Evolutionary conservation across 1,284 basidiomycete genomes (phyloP).

Genomic region (Agroathelia rolfsii): DNA sequence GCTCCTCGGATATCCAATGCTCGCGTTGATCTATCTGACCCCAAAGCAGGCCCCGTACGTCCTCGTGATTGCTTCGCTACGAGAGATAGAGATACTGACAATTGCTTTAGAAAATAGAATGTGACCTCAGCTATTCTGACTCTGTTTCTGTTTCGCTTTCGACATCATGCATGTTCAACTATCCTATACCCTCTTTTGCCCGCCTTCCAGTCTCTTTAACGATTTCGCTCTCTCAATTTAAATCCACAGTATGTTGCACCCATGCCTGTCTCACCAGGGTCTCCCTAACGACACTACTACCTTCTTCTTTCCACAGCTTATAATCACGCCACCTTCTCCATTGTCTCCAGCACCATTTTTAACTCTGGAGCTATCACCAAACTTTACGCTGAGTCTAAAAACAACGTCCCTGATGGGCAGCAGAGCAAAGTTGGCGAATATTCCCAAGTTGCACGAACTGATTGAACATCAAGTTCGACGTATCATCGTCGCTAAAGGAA

Average conservation of each 20-base stretch:
- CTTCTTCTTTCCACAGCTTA: slow-evolving; percentile 28
- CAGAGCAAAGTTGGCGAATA: slow-evolving; percentile 73
- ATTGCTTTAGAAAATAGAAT: slow-evolving; percentile 55
- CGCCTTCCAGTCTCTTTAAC: slow-evolving; percentile 72
- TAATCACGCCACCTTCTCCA: slow-evolving; percentile 38
- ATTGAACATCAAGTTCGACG: slow-evolving; percentile 65
- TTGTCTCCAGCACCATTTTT: slow-evolving; percentile 40
- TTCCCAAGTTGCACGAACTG: slow-evolving; percentile 75
- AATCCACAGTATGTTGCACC: slow-evolving; percentile 43
- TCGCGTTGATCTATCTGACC: slow-evolving; percentile 26
- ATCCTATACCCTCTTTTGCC: slow-evolving; percentile 70
- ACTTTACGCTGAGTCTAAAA: slow-evolving; percentile 59
- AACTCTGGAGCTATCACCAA: slow-evolving; percentile 51
- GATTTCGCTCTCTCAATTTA: slow-evolving; percentile 68
- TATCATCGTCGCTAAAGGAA: slow-evolving; percentile 47
- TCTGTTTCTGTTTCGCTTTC: slow-evolving; percentile 67
- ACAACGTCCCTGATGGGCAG: slow-evolving; percentile 76
- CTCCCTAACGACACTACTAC: slow-evolving; percentile 3
- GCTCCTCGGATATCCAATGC: slow-evolving; percentile 48
- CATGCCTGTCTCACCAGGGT: no score
- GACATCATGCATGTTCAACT: slow-evolving; percentile 75
- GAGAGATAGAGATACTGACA: no score
- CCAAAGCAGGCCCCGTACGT: slow-evolving; percentile 13
- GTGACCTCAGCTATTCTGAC: slow-evolving; percentile 63
- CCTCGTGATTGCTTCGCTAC: no score